Percentiles rank a stretch among this genome's conserved stretches.
Evolutionary conservation across 768 basidiomycete species (phyloP).

Genomic region (Lactarius pseudohatsudake): DNA sequence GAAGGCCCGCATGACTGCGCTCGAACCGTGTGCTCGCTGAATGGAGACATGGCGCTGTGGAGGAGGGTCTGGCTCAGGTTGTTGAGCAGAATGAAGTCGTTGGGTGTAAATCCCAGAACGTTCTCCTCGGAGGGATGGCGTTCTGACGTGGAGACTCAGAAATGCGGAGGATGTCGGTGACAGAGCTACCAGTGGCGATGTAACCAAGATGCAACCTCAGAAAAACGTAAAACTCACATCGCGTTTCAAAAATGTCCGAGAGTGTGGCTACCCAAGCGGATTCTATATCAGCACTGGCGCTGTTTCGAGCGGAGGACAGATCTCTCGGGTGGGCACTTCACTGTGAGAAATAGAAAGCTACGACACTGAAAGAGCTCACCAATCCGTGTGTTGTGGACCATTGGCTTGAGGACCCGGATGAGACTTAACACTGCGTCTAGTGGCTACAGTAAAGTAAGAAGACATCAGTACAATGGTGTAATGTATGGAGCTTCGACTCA

Average conservation of each 20-base stretch:
- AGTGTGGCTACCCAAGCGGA: not conserved
- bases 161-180: no score
- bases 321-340: not conserved
- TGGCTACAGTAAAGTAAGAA: no score
- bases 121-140: no score
- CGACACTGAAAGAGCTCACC: not conserved
- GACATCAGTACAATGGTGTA: not conserved
- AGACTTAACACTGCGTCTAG: not conserved
- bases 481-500: not conserved
- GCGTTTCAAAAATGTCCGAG: not conserved
- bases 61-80: no score
- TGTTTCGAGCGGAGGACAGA: not conserved
- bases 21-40: no score
- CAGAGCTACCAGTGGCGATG: not conserved
- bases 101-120: no score
- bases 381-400: not conserved
- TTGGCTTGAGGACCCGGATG: not conserved
- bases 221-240: not conserved
- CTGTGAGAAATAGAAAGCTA: no score
- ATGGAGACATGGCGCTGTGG: no score
- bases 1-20: no score
- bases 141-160: no score
- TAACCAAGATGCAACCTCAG: not conserved
- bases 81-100: no score
- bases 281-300: not conserved